phyloP scores from a whole-genome alignment of 2,329 filamentous ascomycete genomes.

The Paecilomyces niveus region DNA sequence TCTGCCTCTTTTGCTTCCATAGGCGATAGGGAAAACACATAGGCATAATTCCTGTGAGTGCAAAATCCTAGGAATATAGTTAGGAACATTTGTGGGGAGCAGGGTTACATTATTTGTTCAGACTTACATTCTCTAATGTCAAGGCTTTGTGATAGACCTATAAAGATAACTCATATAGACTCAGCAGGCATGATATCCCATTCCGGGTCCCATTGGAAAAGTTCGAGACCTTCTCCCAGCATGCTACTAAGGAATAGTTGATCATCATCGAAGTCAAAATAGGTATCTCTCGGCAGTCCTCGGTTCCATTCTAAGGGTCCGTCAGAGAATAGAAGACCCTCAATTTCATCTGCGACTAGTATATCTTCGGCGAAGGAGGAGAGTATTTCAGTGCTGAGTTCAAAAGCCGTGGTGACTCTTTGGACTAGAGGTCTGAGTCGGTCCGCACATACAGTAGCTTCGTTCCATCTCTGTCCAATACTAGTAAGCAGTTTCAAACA shows the following conservation, averaged over 20 bases:
- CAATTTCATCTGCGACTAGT: background rate
- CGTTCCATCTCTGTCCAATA: background rate
- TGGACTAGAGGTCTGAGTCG: background rate
- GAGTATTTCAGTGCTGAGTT: background rate
- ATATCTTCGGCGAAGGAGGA: background rate
- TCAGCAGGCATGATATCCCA: background rate
- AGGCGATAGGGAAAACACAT: no score
- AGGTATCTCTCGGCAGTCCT: background rate
- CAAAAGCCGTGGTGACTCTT: background rate
- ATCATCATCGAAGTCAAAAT: background rate
- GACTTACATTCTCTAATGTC: no score
- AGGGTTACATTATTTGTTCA: no score
- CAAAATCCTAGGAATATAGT: no score
- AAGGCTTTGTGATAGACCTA: background rate
- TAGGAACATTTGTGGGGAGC: no score
- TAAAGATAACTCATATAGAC: background rate
- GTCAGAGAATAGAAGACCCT: background rate
- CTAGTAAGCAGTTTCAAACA: background rate
- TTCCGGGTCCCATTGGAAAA: background rate
- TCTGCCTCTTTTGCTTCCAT: no score
- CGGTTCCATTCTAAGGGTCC: background rate
- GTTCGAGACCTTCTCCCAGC: background rate
- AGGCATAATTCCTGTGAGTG: no score
- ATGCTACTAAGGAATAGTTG: background rate
- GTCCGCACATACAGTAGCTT: background rate